Conservation (phyloP, 2,329 filamentous ascomycete species). For the Cytospora schulzeri region DNA sequence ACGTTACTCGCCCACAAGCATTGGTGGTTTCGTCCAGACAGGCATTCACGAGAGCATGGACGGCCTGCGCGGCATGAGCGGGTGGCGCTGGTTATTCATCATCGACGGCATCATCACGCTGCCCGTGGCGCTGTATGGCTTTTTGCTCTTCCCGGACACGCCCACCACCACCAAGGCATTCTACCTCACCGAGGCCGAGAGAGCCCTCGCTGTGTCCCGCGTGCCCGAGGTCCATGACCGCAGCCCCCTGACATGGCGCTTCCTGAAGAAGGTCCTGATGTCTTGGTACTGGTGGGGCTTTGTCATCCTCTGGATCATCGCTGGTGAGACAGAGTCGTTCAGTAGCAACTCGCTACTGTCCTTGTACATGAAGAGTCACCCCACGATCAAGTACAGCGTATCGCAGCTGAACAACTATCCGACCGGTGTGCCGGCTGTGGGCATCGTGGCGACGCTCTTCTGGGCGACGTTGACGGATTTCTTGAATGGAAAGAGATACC, state of each 20-base stretch:
- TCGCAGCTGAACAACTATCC: constrained; percentile 59
- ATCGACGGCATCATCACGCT: constrained; percentile 59
- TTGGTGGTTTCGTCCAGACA: constrained; percentile 64
- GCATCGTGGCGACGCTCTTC: constrained; percentile 64
- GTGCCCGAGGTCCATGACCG: constrained; percentile 43
- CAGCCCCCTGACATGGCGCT: constrained; percentile 50
- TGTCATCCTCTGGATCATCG: constrained; percentile 67
- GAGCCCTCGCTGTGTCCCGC: constrained; percentile 42
- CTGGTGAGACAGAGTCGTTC: constrained; percentile 72
- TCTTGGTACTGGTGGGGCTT: constrained; percentile 71
- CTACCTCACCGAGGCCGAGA: constrained; percentile 46
- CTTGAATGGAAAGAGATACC: constrained; percentile 62
- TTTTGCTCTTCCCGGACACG: constrained; percentile 56
- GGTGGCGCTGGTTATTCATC: constrained; percentile 58
- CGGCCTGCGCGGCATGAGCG: constrained; percentile 50
- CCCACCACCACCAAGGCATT: constrained; percentile 51
- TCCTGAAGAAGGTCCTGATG: constrained; percentile 56
- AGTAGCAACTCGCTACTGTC: constrained; percentile 62
- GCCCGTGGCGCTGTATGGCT: constrained; percentile 58
- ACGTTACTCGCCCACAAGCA: constrained; percentile 2
- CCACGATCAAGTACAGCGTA: constrained; percentile 46
- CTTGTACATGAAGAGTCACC: constrained; percentile 53
- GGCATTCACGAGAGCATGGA: constrained; percentile 50
- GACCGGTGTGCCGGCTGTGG: constrained; percentile 57
- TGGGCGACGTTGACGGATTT: constrained; percentile 71